A percentile compares a stretch with the other conserved stretches of the same genome.
Evolutionary conservation across 2,329 filamentous ascomycete genomes (phyloP).

Genomic region (Escovopsis weberi): DNA sequence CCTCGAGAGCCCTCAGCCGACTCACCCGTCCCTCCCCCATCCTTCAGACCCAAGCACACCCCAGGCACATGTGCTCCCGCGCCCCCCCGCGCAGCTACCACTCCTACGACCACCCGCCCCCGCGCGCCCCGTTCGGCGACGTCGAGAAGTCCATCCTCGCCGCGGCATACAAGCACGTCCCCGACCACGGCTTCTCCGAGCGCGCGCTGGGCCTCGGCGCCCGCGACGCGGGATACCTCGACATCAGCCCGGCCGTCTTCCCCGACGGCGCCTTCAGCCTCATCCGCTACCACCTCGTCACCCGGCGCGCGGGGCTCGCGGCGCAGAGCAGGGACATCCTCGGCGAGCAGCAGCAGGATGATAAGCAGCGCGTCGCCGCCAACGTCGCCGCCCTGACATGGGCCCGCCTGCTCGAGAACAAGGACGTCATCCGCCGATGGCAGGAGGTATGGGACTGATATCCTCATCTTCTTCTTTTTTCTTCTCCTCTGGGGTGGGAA

Average conservation of each 20-base stretch:
- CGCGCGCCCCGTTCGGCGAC: conserved; percentile 46
- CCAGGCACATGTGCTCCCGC: background rate
- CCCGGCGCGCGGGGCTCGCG: conserved; percentile 47
- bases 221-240: conserved; percentile 70
- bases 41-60: background rate
- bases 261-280: conserved; percentile 69
- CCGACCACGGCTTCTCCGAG: conserved; percentile 66
- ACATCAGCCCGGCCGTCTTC: conserved; percentile 73
- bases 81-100: conserved; percentile 39
- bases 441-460: conserved; percentile 52
- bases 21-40: too few species aligned
- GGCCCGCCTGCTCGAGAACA: conserved; percentile 64
- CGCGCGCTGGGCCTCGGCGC: conserved; percentile 63
- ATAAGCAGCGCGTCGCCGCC: conserved; percentile 32
- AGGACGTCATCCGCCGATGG: conserved; percentile 59
- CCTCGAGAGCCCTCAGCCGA: too few species aligned
- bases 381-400: conserved; percentile 61
- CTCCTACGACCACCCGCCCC: conserved; percentile 52
- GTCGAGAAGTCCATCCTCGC: conserved; percentile 66
- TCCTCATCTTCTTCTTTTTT: conserved; percentile 4
- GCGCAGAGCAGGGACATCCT: conserved; percentile 25
- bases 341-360: conserved; percentile 15
- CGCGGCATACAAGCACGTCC: conserved; percentile 66
- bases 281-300: conserved; percentile 62
- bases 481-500: background rate